Evolutionary conservation across 306 rosid genomes (phyloP), one percentile per base, ranked within the genome.

Genomic region (Malus orientalis): DNA sequence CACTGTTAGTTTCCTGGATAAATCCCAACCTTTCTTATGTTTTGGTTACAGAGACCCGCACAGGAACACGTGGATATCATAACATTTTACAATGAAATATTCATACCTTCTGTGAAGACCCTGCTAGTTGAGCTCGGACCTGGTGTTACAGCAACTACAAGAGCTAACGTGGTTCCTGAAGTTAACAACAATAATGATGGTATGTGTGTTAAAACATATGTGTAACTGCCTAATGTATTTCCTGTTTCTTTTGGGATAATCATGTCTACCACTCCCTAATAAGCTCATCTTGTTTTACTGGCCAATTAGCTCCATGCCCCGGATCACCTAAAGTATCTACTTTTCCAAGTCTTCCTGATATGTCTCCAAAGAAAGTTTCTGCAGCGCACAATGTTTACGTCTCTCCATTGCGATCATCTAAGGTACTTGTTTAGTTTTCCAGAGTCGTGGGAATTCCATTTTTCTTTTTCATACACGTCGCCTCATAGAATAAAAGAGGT

Each of bases 351-450:
- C 96, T 96, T 74, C 99, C 99, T 20, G 99, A 96, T 82, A 96
- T 96, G 99, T 96, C 99, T 8, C 99, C 99, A 4, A 96, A 96
- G 85, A 96, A 96, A 82, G 98, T 96, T 29, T 96, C 99, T 71
- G 93, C 99, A 16, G 72, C 90, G 33, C 99, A 89, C 82, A 96
- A 96, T 71, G 99, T 96, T 12, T 96, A 96, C 13, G 99, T 96
- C 59, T 96, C 99, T 70, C 99, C 99, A 44, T 83, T 96, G 84
- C 86, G 99, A 71, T 88, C 98, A 12, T 93, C 99, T 12, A 96
- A 96, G 99, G 98, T 95, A 91, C 71, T 71, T 65, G 55, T 51
- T 70, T 36, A 47, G 18, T 76, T 44, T 49, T 60, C 49, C 75
- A 49, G 65, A 68, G 25, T 30, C 18, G 33, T 62, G 25, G 62